These are phyloP conservation scores for Aegilops umbellulata DNA, from an alignment of 176 grass and related monocot species.

Conservation along the genomic window DNA sequence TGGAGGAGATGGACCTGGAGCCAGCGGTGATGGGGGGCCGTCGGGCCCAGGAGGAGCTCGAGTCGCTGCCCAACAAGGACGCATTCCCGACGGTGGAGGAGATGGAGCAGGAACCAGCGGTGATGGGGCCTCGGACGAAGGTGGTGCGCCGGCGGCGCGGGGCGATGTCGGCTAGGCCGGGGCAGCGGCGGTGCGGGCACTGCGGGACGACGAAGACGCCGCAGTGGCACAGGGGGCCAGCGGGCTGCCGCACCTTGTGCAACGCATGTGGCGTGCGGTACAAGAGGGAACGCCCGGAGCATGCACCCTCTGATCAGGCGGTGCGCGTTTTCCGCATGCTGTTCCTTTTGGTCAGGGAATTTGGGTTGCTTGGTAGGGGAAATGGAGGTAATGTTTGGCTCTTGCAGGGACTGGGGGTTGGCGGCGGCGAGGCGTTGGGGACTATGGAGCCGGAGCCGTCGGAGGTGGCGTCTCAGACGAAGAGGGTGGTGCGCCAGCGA, in stretches of 20 bases:
- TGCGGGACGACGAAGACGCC: slow-evolving; percentile 48
- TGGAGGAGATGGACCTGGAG: not conserved
- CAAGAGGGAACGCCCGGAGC: slow-evolving; percentile 25
- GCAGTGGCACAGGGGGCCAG: slow-evolving; percentile 50
- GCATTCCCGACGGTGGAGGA: not conserved
- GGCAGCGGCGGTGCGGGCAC: slow-evolving; percentile 37
- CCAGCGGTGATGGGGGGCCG: not conserved
- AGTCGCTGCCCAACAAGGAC: not conserved
- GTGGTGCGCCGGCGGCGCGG: too few species aligned
- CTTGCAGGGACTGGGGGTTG: slow-evolving; percentile 22
- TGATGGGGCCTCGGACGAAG: not conserved
- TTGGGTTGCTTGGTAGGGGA: not conserved
- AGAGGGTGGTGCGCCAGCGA: not conserved
- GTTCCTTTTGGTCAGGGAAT: too few species aligned
- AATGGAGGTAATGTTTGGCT: slow-evolving; percentile 4
- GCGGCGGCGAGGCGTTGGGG: slow-evolving; percentile 28
- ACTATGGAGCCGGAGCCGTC: not conserved
- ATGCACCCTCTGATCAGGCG: slow-evolving; percentile 23
- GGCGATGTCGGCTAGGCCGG: not conserved
- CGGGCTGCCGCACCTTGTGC: slow-evolving; percentile 48
- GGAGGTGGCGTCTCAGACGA: slow-evolving; percentile 17
- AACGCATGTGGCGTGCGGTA: slow-evolving; percentile 64
- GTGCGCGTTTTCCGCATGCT: too few species aligned
- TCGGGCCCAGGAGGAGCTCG: not conserved
- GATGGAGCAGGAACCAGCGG: not conserved